Base-by-base conservation (phyloP, 2,329 filamentous ascomycete species). In the Cordyceps fumosorosea region DNA sequence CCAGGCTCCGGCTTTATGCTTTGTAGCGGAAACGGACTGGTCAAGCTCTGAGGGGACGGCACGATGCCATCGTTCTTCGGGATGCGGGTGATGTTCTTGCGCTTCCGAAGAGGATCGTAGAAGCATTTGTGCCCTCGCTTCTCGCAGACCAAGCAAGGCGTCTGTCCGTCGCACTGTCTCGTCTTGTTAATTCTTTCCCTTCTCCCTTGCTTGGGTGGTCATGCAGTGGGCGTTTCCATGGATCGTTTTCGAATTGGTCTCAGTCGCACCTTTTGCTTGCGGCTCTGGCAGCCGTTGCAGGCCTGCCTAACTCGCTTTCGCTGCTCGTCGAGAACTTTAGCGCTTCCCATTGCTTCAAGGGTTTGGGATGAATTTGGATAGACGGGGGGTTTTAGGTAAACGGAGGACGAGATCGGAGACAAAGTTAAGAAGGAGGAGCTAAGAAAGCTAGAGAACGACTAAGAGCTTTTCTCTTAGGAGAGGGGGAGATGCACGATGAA, bases 221-320 rank as follows among this genome's bases (percentile, higher is more conserved):
- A n/a, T n/a, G n/a, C n/a, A n/a, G n/a, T n/a, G n/a, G n/a, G n/a
- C n/a, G n/a, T n/a, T n/a, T n/a, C n/a, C n/a, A n/a, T n/a, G n/a
- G n/a, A n/a, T n/a, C n/a, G n/a, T n/a, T n/a, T n/a, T n/a, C n/a
- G n/a, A n/a, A n/a, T n/a, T n/a, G n/a, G 8, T 32, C 29, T 32
- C 29, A 5, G 8, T 32, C 29, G 29, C 29, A 85, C 86, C 78
- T 88, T 89, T 74, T 88, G 85, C 72, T 89, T 89, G 65, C 85
- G 80, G 64, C 80, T 79, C 73, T 86, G 88, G 75, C 86, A 89
- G 65, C 78, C 82, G 65, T 86, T 82, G 71, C 86, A 89, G 48
- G 86, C 86, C 67, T 84, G 81, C 26, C 83, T 82, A 57, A 81
- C 88, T 67, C 86, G 81, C 73, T 85, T 82, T 66, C 85, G 80